Conservation (phyloP, 1,139 yeast species). For the Blastobotrys malaysiensis region DNA sequence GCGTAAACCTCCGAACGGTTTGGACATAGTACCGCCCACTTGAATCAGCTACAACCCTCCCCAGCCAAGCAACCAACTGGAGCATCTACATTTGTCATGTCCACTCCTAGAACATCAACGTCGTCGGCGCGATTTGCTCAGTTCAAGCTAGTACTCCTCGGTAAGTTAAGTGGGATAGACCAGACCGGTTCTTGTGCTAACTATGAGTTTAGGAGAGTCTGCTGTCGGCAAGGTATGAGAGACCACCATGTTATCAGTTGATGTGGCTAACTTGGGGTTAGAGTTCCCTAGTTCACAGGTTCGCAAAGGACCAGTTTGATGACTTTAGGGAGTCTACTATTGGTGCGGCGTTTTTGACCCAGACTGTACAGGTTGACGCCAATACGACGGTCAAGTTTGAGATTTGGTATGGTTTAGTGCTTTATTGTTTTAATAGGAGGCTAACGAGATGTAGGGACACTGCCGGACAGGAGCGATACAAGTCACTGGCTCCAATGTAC, state of each 20-base stretch:
- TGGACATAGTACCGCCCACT: not conserved
- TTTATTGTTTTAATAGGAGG: not conserved
- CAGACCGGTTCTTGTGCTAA: slow-evolving; percentile 1
- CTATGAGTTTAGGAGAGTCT: slow-evolving; percentile 58
- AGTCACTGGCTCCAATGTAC: slow-evolving; percentile 85
- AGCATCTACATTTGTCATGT: slow-evolving; percentile 11
- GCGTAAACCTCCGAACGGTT: not conserved
- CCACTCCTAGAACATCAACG: slow-evolving; percentile 33
- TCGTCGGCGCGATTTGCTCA: slow-evolving; percentile 46
- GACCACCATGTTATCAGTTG: not conserved
- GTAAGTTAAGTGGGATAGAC: slow-evolving; percentile 24
- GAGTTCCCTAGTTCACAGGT: slow-evolving; percentile 79
- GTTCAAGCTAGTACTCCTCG: slow-evolving; percentile 79
- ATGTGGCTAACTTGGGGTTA: slow-evolving; percentile 29
- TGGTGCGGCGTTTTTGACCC: slow-evolving; percentile 96
- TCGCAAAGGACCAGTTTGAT: slow-evolving; percentile 91
- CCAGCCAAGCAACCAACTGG: not conserved
- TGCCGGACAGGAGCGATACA: slow-evolving; percentile 91
- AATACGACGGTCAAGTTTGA: slow-evolving; percentile 45
- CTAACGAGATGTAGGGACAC: slow-evolving; percentile 56
- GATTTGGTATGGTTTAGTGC: slow-evolving; percentile 34
- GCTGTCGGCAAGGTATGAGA: slow-evolving; percentile 78
- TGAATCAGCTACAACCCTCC: not conserved
- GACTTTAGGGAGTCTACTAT: slow-evolving; percentile 93
- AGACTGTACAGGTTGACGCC: slow-evolving; percentile 64